phyloP scores from a whole-genome alignment of 768 basidiomycete genomes.

The Punctularia strigosozonata region DNA sequence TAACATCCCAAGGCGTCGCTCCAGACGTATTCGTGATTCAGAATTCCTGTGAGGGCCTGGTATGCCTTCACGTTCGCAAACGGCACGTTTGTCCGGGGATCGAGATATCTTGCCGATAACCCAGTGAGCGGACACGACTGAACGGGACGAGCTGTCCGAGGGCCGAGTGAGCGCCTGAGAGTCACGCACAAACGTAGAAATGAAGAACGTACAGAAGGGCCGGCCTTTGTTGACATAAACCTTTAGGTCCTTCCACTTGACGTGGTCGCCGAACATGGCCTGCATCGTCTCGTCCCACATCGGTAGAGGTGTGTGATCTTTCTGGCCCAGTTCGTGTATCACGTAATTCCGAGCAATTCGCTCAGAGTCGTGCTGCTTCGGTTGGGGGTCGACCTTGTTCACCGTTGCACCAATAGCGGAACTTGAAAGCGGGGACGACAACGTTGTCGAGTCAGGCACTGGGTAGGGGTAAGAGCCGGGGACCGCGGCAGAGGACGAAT shows the following conservation, averaged over 20 bases:
- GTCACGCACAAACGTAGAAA: constrained; percentile 9
- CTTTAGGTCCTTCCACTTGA: constrained; percentile 64
- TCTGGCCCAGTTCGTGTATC: constrained; percentile 48
- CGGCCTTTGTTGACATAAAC: constrained; percentile 56
- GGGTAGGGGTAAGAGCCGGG: constrained; percentile 3
- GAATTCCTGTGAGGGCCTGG: constrained; percentile 42
- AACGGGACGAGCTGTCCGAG: constrained; percentile 44
- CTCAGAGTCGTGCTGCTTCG: constrained; percentile 7
- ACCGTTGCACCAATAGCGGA: constrained; percentile 2
- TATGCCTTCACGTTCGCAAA: constrained; percentile 66
- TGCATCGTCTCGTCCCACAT: constrained; percentile 64
- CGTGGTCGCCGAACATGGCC: constrained; percentile 78
- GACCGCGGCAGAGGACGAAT: constrained; percentile 1
- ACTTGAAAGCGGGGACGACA: background rate
- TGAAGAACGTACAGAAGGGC: constrained; percentile 38
- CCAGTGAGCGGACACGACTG: constrained; percentile 74
- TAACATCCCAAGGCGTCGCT: constrained; percentile 30
- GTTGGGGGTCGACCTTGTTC: constrained; percentile 16
- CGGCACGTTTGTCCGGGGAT: constrained; percentile 71
- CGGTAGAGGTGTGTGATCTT: constrained; percentile 35
- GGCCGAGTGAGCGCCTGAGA: constrained; percentile 1
- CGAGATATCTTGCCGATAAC: constrained; percentile 59
- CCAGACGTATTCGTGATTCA: constrained; percentile 68
- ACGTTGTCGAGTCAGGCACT: too few relatives aligned
- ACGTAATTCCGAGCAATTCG: constrained; percentile 59